Conservation (phyloP, 2,329 filamentous ascomycete species). For the Cryphonectria naterciae region DNA sequence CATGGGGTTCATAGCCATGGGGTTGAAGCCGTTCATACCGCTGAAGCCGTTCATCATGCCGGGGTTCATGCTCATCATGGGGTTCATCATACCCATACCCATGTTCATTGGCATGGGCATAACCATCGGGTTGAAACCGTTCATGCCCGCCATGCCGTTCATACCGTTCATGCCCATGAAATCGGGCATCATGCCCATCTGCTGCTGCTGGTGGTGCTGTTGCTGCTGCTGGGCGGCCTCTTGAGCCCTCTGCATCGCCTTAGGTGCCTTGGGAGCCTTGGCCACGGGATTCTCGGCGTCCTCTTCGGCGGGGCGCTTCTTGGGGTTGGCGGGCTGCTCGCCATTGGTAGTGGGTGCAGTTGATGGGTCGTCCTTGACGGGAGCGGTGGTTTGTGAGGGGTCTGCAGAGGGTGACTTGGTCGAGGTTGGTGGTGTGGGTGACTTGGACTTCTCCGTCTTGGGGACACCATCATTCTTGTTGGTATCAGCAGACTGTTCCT, state of each 20-base stretch:
- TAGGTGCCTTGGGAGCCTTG: constrained; percentile 68
- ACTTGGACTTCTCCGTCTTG: constrained; percentile 43
- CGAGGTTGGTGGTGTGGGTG: constrained; percentile 36
- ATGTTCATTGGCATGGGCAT: constrained; percentile 38
- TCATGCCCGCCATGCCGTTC: constrained; percentile 48
- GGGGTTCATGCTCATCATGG: constrained; percentile 41
- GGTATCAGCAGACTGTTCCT: constrained; percentile 45
- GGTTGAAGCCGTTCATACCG: constrained; percentile 38
- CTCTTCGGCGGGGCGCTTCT: constrained; percentile 84
- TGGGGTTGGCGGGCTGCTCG: constrained; percentile 47
- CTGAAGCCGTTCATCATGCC: constrained; percentile 42
- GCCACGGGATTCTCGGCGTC: constrained; percentile 66
- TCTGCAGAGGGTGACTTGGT: constrained; percentile 36
- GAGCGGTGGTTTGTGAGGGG: constrained; percentile 37
- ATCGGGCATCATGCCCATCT: constrained; percentile 37
- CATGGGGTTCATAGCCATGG: constrained; percentile 39
- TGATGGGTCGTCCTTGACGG: constrained; percentile 36
- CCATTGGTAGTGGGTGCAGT: constrained; percentile 31
- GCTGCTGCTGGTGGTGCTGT: constrained; percentile 40
- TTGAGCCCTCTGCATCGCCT: constrained; percentile 62
- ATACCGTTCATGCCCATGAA: constrained; percentile 37
- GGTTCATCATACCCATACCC: constrained; percentile 39
- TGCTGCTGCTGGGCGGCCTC: constrained; percentile 52
- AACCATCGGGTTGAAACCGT: constrained; percentile 44
- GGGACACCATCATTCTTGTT: constrained; percentile 37